Percentiles rank a stretch among this genome's conserved stretches.
phyloP scores from a whole-genome alignment of 2,329 filamentous ascomycete genomes.

The Incumbomyces lentus region DNA sequence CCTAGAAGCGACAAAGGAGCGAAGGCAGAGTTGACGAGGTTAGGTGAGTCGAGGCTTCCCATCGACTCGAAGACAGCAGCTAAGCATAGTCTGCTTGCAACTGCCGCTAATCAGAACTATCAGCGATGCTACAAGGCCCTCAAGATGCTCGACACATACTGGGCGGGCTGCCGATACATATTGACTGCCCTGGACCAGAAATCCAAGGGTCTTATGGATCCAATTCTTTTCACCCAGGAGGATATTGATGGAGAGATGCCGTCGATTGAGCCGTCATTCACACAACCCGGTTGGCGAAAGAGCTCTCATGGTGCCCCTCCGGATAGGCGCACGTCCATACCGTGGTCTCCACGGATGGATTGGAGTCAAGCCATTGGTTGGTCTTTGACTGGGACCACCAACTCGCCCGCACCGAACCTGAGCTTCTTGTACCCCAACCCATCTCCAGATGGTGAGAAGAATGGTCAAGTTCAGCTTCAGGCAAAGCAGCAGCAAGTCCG shows the following conservation, averaged over 20 bases:
- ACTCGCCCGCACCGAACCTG: conserved; percentile 73
- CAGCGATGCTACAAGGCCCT: conserved; percentile 76
- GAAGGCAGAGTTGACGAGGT: conserved; percentile 6
- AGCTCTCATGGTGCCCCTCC: conserved; percentile 25
- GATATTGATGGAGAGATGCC: conserved; percentile 63
- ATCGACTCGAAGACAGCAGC: conserved; percentile 27
- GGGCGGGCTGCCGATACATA: conserved; percentile 80
- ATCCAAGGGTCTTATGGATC: conserved; percentile 75
- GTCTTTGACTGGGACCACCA: conserved; percentile 78
- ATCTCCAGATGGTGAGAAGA: conserved; percentile 4
- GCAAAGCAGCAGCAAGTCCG: neutral
- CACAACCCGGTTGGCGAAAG: conserved; percentile 41
- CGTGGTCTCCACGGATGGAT: conserved; percentile 39
- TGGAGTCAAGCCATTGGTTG: conserved; percentile 60
- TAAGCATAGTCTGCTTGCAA: conserved; percentile 67
- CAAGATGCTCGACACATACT: conserved; percentile 70
- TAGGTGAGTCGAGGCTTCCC: conserved; percentile 10
- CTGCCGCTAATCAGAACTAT: conserved; percentile 77
- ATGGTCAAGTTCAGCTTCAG: neutral
- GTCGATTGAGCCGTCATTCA: conserved; percentile 40
- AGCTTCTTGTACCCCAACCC: conserved; percentile 65
- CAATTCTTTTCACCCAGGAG: conserved; percentile 53
- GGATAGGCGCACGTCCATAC: conserved; percentile 20
- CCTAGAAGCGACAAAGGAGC: conserved; percentile 21
- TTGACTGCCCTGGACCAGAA: conserved; percentile 79